Percentiles rank a stretch among this genome's conserved stretches.
Conservation (phyloP, 73 alveolate species). For the Paramecium biaurelia region DNA sequence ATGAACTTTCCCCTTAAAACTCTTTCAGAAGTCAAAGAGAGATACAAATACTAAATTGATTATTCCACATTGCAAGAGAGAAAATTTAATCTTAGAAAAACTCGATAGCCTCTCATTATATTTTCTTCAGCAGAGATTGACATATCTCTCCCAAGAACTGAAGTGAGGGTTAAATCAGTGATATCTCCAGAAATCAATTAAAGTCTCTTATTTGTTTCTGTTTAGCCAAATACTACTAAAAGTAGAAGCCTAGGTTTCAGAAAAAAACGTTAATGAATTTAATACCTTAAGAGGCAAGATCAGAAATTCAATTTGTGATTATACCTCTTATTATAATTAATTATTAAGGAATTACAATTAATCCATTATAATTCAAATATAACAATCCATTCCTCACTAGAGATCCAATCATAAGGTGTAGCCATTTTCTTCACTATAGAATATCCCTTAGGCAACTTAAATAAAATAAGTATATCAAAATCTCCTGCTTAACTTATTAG, state of each 20-base stretch:
- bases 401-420: neutral
- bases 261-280: neutral
- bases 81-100: neutral
- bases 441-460: no score
- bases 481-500: neutral
- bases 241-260: neutral
- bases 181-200: neutral
- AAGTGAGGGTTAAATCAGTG: neutral
- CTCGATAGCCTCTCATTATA: neutral
- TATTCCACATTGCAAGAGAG: neutral
- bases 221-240: neutral
- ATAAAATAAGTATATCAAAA: no score
- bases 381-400: neutral
- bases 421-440: neutral
- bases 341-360: neutral
- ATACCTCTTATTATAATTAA: neutral
- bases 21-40: slow-evolving; percentile 20
- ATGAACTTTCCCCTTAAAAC: neutral
- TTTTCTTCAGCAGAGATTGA: neutral
- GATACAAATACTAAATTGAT: neutral
- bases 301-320: neutral
- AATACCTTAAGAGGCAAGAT: neutral
- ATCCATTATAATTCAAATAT: neutral
- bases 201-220: neutral
- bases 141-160: neutral